These are phyloP conservation scores for Colletotrichum costaricense DNA, from an alignment of 2,329 filamentous ascomycete genomes.

Conservation along the genomic window DNA sequence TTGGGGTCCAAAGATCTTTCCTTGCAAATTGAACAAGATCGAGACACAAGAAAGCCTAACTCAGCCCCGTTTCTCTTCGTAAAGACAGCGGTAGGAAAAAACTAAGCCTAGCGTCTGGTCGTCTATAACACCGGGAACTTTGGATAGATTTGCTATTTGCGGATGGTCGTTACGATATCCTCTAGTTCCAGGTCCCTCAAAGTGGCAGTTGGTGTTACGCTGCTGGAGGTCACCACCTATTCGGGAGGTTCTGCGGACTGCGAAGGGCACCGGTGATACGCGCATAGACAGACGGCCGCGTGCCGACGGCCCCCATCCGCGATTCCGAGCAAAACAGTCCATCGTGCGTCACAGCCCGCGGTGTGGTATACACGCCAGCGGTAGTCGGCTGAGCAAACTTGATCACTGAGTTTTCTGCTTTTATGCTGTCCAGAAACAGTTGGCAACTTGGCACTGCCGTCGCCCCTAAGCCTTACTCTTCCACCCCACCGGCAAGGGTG, in stretches of 20 bases:
- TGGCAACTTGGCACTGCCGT: background rate
- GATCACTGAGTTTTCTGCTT: background rate
- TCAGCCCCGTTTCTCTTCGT: conserved; percentile 21
- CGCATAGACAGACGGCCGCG: background rate
- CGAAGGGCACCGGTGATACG: background rate
- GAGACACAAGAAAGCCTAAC: conserved; percentile 4
- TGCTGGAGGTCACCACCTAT: background rate
- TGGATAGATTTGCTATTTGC: conserved; percentile 2
- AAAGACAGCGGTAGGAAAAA: background rate
- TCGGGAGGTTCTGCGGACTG: background rate
- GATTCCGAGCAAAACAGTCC: background rate
- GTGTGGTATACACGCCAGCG: background rate
- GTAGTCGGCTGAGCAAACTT: conserved; percentile 1
- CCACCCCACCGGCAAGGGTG: conserved; percentile 11
- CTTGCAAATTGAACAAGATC: background rate
- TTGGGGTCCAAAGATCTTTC: background rate
- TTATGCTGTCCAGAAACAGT: background rate
- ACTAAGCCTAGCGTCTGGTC: conserved; percentile 1
- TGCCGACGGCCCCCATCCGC: background rate
- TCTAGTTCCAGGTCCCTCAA: background rate
- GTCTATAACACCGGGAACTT: background rate
- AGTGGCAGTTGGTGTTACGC: background rate
- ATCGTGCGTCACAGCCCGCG: conserved; percentile 11
- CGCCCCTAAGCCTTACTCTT: background rate
- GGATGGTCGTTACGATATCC: background rate